Percentiles rank a stretch among this genome's conserved stretches.
phyloP scores from a whole-genome alignment of 192 early-diverging fungal genomes.

The Podila epigama region DNA sequence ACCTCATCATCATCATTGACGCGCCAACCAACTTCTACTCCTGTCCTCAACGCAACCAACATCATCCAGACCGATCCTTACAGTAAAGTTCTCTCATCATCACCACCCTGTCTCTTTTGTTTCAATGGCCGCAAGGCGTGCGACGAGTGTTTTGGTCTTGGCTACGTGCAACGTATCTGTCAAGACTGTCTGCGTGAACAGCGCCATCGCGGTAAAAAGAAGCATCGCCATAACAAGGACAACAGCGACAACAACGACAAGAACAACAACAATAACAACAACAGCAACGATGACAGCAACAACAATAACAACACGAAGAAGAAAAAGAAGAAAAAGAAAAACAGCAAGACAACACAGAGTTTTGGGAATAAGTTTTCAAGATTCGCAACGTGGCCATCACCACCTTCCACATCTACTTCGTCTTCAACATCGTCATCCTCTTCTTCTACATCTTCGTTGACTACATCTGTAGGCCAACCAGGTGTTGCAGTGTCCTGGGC shows the following conservation, averaged over 20 bases:
- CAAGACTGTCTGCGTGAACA: conserved; percentile 25
- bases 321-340: neutral
- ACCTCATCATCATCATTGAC: too few species aligned
- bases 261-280: conserved; percentile 1
- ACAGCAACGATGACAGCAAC: neutral
- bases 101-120: conserved; percentile 24
- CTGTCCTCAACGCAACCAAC: neutral
- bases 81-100: neutral
- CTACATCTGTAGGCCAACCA: too few species aligned
- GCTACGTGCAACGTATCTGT: conserved; percentile 35
- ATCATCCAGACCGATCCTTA: neutral
- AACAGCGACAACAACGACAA: neutral
- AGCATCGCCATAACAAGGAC: neutral
- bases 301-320: neutral
- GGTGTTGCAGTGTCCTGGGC: too few species aligned
- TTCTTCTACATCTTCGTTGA: too few species aligned
- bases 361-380: too few species aligned
- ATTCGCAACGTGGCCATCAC: too few species aligned
- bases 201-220: neutral
- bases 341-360: neutral
- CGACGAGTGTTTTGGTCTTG: conserved; percentile 28
- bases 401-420: too few species aligned
- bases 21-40: neutral
- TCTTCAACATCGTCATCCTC: too few species aligned
- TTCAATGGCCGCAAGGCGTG: conserved; percentile 22